Conservation (phyloP, 257 asterid species). For the Solanum virginianum region DNA sequence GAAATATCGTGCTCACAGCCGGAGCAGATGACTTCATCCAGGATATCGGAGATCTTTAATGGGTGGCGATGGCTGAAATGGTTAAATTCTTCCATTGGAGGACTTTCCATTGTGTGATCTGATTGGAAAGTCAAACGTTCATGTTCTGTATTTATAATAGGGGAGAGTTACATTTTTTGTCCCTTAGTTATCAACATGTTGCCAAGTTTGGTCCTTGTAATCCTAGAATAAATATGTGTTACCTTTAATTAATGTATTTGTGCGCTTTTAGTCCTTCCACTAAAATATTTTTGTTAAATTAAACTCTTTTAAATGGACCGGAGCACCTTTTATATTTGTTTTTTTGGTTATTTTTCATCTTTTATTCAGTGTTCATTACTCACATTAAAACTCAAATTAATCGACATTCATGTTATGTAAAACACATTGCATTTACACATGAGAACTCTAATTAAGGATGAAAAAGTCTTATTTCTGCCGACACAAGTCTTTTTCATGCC, state of each 20-base stretch:
- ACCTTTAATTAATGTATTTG: not conserved
- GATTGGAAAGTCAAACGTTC: not conserved
- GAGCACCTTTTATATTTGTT: not conserved
- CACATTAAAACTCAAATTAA: not conserved
- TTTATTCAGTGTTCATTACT: too few relatives aligned
- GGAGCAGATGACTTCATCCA: constrained; percentile 14
- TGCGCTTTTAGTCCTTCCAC: not conserved
- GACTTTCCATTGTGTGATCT: not conserved
- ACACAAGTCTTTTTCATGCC: not conserved
- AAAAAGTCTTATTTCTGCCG: not conserved
- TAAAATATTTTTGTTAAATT: not conserved
- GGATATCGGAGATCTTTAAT: not conserved
- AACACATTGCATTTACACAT: not conserved
- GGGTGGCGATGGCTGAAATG: constrained; percentile 29
- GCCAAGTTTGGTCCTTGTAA: not conserved
- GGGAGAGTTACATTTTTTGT: not conserved
- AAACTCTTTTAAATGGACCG: not conserved
- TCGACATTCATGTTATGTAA: not conserved
- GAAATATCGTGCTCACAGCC: constrained; percentile 19
- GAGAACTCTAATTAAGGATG: not conserved
- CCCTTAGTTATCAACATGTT: not conserved
- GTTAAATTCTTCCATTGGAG: not conserved
- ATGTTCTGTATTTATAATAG: not conserved
- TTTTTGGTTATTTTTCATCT: not conserved
- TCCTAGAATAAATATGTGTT: not conserved